Base-by-base conservation (phyloP, 306 rosid genomes). In the Quillaja saponaria region DNA sequence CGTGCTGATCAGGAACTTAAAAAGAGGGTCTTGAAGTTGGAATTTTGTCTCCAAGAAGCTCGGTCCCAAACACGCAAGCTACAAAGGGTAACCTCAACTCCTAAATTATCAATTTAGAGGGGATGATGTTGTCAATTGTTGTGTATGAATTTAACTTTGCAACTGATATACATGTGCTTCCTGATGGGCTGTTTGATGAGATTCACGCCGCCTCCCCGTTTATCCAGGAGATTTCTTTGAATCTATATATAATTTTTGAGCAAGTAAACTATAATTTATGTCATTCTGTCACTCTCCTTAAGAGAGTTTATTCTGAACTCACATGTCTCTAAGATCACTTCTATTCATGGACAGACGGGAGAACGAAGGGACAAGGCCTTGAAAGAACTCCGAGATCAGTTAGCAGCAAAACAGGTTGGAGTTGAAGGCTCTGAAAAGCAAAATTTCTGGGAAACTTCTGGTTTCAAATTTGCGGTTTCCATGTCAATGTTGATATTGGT, bases 21-120 rank as follows among this genome's bases (percentile, higher is more conserved):
- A 75, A 94, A 94, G 86, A 87, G 76, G 76, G 95, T 94, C 35
- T 78, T 94, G 78, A 94, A 85, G 77, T 64, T 94, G 78, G 96
- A 94, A 51, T 94, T 94, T 58, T 94, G 99, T 66, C 82, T 87
- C 45, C 99, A 94, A 78, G 97, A 94, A 83, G 82, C 96, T 44
- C 95, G 97, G 47, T 52, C 97, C 15, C 97, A 94, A 63, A 90
- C 97, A 6, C 76, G 99, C 60, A 94, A 90, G 74, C 97, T 94
- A 71, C 96, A 90, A 70, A 84, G 95, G 90, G 99, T 94, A 90
- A 74, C 19, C 16, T 6, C 37, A 58, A 25, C 15, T 63, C 56
- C 38, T 48, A 48, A 18, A 12, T 25, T 8, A 16, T 33, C 16
- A 6, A 2, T 34, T 55, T 35, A 39, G 7, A 2, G 10, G 44